A percentile compares a stretch with the other conserved stretches of the same genome.
phyloP scores from a whole-genome alignment of 257 asterid species.

The Solanum corneliomulleri region DNA sequence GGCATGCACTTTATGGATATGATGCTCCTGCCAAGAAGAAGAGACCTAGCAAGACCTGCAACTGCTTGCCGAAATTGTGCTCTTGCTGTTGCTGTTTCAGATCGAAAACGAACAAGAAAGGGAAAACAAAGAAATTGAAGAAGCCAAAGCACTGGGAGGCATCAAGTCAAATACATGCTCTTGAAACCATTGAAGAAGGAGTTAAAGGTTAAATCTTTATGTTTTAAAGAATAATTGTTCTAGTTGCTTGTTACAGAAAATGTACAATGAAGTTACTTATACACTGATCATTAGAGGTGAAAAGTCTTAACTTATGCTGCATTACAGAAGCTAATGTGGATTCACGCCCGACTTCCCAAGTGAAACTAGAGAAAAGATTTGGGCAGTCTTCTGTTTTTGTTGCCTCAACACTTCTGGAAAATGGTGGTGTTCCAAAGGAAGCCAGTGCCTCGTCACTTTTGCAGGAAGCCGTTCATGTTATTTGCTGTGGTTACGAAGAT shows the following conservation, averaged over 20 bases:
- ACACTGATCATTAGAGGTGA: neutral
- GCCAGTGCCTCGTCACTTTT: conserved; percentile 35
- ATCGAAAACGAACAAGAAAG: conserved; percentile 39
- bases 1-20: conserved; percentile 78
- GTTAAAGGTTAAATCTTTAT: conserved; percentile 35
- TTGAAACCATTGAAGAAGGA: conserved; percentile 85
- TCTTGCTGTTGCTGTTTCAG: conserved; percentile 44
- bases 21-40: conserved; percentile 78
- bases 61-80: conserved; percentile 88
- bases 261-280: neutral
- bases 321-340: conserved; percentile 28
- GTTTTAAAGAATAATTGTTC: neutral
- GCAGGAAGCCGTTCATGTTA: conserved; percentile 88
- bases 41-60: conserved; percentile 75
- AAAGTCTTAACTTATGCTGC: neutral
- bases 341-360: conserved; percentile 35
- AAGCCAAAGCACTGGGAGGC: conserved; percentile 67
- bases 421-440: conserved; percentile 47
- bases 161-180: conserved; percentile 87
- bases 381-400: conserved; percentile 83
- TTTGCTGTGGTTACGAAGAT: conserved; percentile 88
- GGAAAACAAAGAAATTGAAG: conserved; percentile 49
- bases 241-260: neutral
- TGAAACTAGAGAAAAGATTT: conserved; percentile 66
- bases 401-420: conserved; percentile 57